These are phyloP conservation scores for Xylariomycetidae sp. DNA, from an alignment of 2,329 filamentous ascomycete species.

Conservation along the genomic window DNA sequence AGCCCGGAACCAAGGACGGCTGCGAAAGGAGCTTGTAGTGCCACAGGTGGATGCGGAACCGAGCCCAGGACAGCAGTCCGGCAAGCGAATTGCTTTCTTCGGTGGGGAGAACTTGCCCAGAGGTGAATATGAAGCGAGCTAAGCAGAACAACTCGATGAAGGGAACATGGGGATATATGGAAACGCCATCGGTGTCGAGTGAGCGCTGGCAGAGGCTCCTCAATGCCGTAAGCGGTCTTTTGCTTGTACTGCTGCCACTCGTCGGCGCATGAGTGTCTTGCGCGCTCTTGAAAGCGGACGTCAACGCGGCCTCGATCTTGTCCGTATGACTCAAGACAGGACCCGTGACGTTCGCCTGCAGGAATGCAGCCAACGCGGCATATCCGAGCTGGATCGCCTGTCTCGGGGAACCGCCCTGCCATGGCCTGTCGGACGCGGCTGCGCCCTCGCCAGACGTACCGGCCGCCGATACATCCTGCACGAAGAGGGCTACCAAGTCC, in stretches of 20 bases:
- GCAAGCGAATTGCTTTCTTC: slow-evolving; percentile 27
- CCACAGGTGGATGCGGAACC: slow-evolving; percentile 67
- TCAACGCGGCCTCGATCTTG: slow-evolving; percentile 19
- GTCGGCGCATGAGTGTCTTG: not conserved
- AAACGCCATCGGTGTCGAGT: slow-evolving; percentile 76
- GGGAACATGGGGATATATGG: slow-evolving; percentile 78
- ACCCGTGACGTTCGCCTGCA: slow-evolving; percentile 71
- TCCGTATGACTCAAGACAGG: slow-evolving; percentile 48
- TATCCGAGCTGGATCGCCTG: slow-evolving; percentile 27
- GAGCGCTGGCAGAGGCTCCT: slow-evolving; percentile 50
- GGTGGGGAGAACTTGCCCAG: slow-evolving; percentile 20
- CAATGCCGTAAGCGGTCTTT: slow-evolving; percentile 13
- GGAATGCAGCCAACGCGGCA: slow-evolving; percentile 62
- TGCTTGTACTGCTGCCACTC: not conserved
- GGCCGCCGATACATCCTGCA: slow-evolving; percentile 6
- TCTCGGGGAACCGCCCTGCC: too few species aligned
- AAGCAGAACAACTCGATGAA: slow-evolving; percentile 78
- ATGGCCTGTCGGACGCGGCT: too few species aligned
- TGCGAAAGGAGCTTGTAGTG: slow-evolving; percentile 55
- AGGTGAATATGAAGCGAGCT: slow-evolving; percentile 49
- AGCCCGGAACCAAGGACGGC: slow-evolving; percentile 47
- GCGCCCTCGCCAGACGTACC: too few species aligned
- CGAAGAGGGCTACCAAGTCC: slow-evolving; percentile 13
- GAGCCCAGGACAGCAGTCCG: slow-evolving; percentile 47
- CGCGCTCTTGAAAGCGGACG: slow-evolving; percentile 26